These are phyloP conservation scores for Colletotrichum spaethianum DNA, from an alignment of 2,329 filamentous ascomycete species.

Conservation along the genomic window DNA sequence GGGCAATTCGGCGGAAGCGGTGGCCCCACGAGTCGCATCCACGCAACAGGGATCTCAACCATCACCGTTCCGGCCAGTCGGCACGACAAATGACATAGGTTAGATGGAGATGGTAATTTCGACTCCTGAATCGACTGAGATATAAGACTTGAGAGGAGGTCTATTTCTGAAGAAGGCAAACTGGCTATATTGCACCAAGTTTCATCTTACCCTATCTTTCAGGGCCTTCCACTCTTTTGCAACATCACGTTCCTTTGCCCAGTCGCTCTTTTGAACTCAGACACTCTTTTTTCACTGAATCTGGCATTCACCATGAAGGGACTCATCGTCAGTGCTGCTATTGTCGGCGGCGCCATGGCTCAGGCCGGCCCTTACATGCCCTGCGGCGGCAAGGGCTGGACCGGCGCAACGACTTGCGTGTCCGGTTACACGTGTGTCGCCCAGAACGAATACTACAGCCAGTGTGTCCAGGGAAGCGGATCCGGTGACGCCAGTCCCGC, in stretches of 20 bases:
- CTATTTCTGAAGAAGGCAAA: too few relatives aligned
- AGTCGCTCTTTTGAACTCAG: constrained; percentile 26
- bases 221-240: constrained; percentile 19
- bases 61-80: constrained; percentile 27
- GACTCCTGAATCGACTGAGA: neutral
- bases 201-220: constrained; percentile 12
- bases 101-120: neutral
- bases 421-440: constrained; percentile 57
- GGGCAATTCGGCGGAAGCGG: constrained; percentile 14
- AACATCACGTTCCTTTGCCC: constrained; percentile 11
- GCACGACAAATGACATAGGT: constrained; percentile 4
- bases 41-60: constrained; percentile 14
- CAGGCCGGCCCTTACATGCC: constrained; percentile 50
- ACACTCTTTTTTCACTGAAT: constrained; percentile 9
- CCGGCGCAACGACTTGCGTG: constrained; percentile 57
- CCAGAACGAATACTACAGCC: constrained; percentile 58
- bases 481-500: constrained; percentile 2
- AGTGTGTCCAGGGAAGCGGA: constrained; percentile 51
- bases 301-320: constrained; percentile 36
- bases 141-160: neutral
- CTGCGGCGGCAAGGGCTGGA: constrained; percentile 58
- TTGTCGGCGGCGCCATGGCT: constrained; percentile 29
- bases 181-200: neutral
- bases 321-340: constrained; percentile 26
- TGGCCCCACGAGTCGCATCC: constrained; percentile 29